phyloP scores from a whole-genome alignment of 1,284 basidiomycete species.

The Ceratobasidium sp. region DNA sequence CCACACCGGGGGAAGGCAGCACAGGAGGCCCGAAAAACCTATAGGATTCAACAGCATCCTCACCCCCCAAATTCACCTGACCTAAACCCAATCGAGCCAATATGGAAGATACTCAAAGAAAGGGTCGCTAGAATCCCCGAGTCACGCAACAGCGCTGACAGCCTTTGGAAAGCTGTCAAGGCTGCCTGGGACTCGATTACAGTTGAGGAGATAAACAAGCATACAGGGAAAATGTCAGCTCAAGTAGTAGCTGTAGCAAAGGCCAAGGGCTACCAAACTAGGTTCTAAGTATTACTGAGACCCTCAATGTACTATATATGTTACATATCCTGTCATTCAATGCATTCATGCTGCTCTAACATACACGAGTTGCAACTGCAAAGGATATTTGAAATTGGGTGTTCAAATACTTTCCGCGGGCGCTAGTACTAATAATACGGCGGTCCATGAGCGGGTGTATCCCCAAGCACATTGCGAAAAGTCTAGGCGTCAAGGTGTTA shows the following conservation, averaged over 20 bases:
- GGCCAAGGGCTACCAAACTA: constrained; percentile 12
- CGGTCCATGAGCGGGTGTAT: constrained; percentile 36
- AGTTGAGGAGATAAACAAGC: constrained; percentile 8
- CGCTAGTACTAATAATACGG: constrained; percentile 14
- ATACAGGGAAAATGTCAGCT: constrained; percentile 22
- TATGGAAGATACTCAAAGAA: constrained; percentile 25
- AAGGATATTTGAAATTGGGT: no score
- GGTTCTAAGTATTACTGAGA: constrained; percentile 1
- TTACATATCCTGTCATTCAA: not conserved
- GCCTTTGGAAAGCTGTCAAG: not conserved
- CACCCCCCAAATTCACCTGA: constrained; percentile 26
- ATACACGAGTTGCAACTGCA: no score
- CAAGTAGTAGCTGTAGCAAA: constrained; percentile 9
- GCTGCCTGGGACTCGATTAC: constrained; percentile 16
- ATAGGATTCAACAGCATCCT: not conserved
- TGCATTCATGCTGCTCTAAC: no score
- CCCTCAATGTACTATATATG: not conserved
- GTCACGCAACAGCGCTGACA: not conserved
- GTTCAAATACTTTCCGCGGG: no score
- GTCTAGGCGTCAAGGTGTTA: not conserved
- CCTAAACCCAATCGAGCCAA: constrained; percentile 28
- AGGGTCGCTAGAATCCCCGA: constrained; percentile 1
- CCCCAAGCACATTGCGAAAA: constrained; percentile 23
- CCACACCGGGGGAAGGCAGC: constrained; percentile 1
- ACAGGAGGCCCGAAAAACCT: not conserved